Percentiles rank a stretch among this genome's conserved stretches.
Evolutionary conservation across 2,329 filamentous ascomycete genomes (phyloP).

Genomic region (Neodidymelliopsis sp.): DNA sequence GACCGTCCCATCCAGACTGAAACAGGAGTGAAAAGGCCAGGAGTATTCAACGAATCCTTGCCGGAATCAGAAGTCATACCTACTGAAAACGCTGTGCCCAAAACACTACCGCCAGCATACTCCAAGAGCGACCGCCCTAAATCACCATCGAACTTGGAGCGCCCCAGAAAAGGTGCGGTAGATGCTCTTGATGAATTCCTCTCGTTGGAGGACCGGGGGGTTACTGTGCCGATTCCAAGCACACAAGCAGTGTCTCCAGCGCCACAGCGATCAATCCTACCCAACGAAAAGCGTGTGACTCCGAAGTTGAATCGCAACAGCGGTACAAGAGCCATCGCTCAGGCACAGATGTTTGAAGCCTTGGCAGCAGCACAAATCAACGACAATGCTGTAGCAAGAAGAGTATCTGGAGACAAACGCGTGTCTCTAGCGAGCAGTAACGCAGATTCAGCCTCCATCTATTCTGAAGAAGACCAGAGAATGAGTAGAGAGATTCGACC

Average conservation of each 20-base stretch:
- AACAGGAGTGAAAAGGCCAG: conserved; percentile 26
- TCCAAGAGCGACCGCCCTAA: conserved; percentile 1
- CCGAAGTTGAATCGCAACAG: conserved; percentile 37
- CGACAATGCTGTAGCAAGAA: background rate
- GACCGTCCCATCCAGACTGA: conserved; percentile 33
- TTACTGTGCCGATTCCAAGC: background rate
- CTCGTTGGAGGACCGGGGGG: background rate
- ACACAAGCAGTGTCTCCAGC: background rate
- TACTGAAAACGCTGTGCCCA: conserved; percentile 5
- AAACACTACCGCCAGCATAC: conserved; percentile 38
- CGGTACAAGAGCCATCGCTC: conserved; percentile 34
- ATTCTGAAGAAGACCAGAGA: conserved; percentile 19
- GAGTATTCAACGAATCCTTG: conserved; percentile 14
- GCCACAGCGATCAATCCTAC: background rate
- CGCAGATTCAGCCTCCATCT: conserved; percentile 22
- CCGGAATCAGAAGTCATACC: background rate
- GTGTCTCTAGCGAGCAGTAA: conserved; percentile 22
- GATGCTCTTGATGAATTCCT: background rate
- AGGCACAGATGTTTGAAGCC: conserved; percentile 43
- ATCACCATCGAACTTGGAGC: background rate
- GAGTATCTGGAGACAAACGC: background rate
- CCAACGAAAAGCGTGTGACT: conserved; percentile 26
- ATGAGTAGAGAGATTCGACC: background rate
- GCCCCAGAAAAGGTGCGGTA: background rate
- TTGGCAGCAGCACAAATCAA: conserved; percentile 28